Conservation (phyloP, 768 basidiomycete species). For the Lentinula sp. region DNA sequence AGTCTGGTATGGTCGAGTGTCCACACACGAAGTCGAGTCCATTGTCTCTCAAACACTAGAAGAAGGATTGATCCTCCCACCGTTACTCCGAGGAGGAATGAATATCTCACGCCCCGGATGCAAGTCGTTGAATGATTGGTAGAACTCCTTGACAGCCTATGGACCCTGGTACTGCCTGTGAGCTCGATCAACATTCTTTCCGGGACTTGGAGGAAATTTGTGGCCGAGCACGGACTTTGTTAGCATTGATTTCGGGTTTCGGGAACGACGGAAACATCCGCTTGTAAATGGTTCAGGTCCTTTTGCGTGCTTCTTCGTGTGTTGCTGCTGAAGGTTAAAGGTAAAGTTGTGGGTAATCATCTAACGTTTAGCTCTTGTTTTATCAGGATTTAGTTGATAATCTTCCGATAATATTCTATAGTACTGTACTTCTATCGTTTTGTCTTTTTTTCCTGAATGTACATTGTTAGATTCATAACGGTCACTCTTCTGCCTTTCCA, state of each 20-base stretch:
- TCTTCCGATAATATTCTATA: not conserved
- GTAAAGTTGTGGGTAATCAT: not conserved
- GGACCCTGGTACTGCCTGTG: not conserved
- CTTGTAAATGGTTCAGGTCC: not conserved
- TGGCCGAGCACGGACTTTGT: not conserved
- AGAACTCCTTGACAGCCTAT: constrained; percentile 9
- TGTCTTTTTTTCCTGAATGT: not conserved
- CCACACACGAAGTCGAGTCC: constrained; percentile 80
- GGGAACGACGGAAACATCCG: not conserved
- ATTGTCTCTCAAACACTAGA: constrained; percentile 87
- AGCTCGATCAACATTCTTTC: not conserved
- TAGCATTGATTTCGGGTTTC: not conserved
- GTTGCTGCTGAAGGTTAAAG: not conserved
- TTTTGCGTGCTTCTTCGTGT: not conserved
- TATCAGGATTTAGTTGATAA: not conserved
- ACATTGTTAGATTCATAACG: not conserved
- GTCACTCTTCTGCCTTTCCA: too few relatives aligned
- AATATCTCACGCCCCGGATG: constrained; percentile 71
- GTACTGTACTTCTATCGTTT: not conserved
- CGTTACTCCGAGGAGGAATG: constrained; percentile 80
- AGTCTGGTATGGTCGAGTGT: constrained; percentile 93
- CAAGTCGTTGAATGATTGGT: constrained; percentile 71
- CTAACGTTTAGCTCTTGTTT: not conserved
- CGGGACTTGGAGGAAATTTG: too few relatives aligned
- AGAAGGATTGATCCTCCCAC: constrained; percentile 75